A percentile compares a stretch with the other conserved stretches of the same genome.
Conservation (phyloP, 495 filamentous ascomycete species). For the Friedmanniomyces simplex region DNA sequence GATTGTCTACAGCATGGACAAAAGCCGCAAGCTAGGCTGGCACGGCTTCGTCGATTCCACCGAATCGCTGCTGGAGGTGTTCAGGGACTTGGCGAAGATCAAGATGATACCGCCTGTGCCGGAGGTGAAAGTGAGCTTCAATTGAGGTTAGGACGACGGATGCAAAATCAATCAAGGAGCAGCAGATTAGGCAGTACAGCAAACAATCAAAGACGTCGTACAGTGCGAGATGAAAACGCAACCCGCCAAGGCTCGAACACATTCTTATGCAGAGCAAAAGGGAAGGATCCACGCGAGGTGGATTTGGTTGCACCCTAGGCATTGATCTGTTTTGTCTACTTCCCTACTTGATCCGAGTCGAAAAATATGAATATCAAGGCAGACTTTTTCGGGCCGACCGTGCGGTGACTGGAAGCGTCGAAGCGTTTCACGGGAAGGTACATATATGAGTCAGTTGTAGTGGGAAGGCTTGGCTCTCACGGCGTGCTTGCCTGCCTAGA, state of each 20-base stretch:
- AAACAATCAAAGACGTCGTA: too few relatives aligned
- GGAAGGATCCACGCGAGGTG: not conserved
- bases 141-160: not conserved
- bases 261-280: not conserved
- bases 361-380: too few relatives aligned
- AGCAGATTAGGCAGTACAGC: too few relatives aligned
- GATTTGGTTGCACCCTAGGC: not conserved
- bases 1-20: slow-evolving; percentile 27
- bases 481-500: too few relatives aligned
- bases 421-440: too few relatives aligned
- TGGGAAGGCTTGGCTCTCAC: too few relatives aligned
- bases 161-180: too few relatives aligned
- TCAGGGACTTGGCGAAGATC: slow-evolving; percentile 27
- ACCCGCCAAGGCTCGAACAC: not conserved
- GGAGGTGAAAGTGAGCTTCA: slow-evolving; percentile 20
- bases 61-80: slow-evolving; percentile 31
- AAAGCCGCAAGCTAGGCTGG: slow-evolving; percentile 33
- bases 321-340: not conserved
- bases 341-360: not conserved
- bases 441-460: too few relatives aligned
- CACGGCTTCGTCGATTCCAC: slow-evolving; percentile 35
- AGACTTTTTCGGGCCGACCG: not conserved
- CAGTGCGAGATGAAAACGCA: not conserved
- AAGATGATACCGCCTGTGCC: slow-evolving; percentile 31
- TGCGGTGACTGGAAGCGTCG: not conserved